Percentiles rank a stretch among this genome's conserved stretches.
Evolutionary conservation across 2,329 filamentous ascomycete species (phyloP).

Genomic region (Chrysosporium queenslandicum): DNA sequence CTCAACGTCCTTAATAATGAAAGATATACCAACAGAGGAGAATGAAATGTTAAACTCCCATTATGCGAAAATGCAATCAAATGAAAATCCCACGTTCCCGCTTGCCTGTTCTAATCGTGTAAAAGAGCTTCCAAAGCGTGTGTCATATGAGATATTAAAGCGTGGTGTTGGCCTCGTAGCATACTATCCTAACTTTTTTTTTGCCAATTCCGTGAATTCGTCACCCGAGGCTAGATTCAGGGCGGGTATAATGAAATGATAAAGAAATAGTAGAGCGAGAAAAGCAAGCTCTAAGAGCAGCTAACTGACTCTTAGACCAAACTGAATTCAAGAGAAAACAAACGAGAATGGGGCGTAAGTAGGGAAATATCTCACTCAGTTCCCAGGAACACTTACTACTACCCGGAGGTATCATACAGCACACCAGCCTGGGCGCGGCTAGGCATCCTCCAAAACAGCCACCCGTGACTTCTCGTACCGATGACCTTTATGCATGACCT

Average conservation of each 20-base stretch:
- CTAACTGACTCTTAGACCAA: too few relatives aligned
- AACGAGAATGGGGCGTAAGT: too few relatives aligned
- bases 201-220: neutral
- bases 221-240: neutral
- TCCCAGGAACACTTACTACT: too few relatives aligned
- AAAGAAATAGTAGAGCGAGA: too few relatives aligned
- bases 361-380: too few relatives aligned
- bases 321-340: too few relatives aligned
- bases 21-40: neutral
- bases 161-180: neutral
- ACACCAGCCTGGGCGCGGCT: neutral
- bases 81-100: neutral
- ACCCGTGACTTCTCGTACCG: conserved; percentile 16
- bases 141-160: neutral
- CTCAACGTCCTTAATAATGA: too few relatives aligned
- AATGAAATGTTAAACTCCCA: neutral
- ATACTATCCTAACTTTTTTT: neutral
- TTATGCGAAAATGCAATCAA: neutral
- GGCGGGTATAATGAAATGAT: neutral
- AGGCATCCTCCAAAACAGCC: conserved; percentile 18
- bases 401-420: too few relatives aligned
- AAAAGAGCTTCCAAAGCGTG: neutral
- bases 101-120: neutral
- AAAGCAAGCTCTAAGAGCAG: too few relatives aligned
- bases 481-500: conserved; percentile 23